Evolutionary conservation across 108 stramenopile species (phyloP).

Genomic region (Cyclotella sp.): DNA sequence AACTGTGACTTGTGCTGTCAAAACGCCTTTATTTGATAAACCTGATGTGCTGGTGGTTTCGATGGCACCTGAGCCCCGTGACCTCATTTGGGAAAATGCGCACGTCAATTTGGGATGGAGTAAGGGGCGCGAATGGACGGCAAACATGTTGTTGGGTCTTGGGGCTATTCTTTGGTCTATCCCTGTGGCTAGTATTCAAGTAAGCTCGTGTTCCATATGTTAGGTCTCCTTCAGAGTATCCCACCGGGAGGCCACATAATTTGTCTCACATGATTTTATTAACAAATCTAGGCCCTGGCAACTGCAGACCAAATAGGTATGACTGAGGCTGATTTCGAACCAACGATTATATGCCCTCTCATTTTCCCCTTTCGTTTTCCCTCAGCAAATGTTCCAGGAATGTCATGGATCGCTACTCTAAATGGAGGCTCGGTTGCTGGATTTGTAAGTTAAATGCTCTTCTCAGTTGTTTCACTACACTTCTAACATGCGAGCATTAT

Average conservation of each 20-base stretch:
- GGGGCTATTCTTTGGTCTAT: slow-evolving; percentile 89
- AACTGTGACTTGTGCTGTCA: slow-evolving; percentile 75
- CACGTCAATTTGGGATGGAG: slow-evolving; percentile 63
- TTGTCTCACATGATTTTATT: slow-evolving; percentile 1
- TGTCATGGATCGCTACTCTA: slow-evolving; percentile 44
- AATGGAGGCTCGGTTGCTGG: slow-evolving; percentile 64
- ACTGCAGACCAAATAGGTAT: slow-evolving; percentile 63
- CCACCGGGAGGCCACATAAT: not conserved
- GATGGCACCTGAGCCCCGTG: slow-evolving; percentile 87
- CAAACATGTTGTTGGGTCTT: slow-evolving; percentile 69
- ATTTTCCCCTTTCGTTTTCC: not conserved
- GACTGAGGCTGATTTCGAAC: not conserved
- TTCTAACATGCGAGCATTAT: not conserved
- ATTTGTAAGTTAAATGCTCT: slow-evolving; percentile 38
- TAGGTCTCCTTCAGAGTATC: not conserved
- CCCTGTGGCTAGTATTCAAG: slow-evolving; percentile 79
- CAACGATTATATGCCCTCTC: not conserved
- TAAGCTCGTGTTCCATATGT: not conserved
- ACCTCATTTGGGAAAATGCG: slow-evolving; percentile 88
- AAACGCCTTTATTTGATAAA: slow-evolving; percentile 73
- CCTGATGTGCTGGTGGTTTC: slow-evolving; percentile 64
- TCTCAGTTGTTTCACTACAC: slow-evolving; percentile 8
- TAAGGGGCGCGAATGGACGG: slow-evolving; percentile 65
- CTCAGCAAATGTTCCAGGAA: slow-evolving; percentile 46
- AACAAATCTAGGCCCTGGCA: slow-evolving; percentile 57